phyloP scores from a whole-genome alignment of 2,329 filamentous ascomycete species.

The Penicillium sp. region DNA sequence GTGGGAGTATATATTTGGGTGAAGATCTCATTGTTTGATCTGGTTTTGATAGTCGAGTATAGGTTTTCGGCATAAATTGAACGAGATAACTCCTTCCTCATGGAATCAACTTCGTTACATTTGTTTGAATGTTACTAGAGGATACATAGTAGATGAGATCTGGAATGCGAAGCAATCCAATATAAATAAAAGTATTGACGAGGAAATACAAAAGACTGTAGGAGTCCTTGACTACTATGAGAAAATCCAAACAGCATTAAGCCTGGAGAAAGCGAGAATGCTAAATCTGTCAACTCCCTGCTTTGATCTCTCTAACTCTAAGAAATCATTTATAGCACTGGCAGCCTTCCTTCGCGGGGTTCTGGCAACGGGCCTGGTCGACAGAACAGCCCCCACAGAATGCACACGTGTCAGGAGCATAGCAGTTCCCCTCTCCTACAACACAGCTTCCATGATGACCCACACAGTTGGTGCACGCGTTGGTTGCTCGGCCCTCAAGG shows the following conservation, averaged over 20 bases:
- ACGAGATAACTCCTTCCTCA: neutral
- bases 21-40: neutral
- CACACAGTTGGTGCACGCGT: conserved; percentile 1
- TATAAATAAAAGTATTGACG: neutral
- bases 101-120: too few relatives aligned
- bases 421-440: conserved; percentile 1
- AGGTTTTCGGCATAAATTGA: too few relatives aligned
- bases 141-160: too few relatives aligned
- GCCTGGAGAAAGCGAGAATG: neutral
- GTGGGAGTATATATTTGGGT: conserved; percentile 31
- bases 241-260: too few relatives aligned
- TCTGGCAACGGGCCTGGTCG: conserved; percentile 3
- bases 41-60: neutral
- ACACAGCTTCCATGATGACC: conserved; percentile 7
- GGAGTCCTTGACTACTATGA: neutral
- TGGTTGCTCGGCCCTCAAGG: conserved; percentile 1
- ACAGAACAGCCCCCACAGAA: conserved; percentile 1
- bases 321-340: conserved; percentile 1
- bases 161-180: neutral
- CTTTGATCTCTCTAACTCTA: too few relatives aligned
- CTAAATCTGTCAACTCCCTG: neutral
- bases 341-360: conserved; percentile 1
- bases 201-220: neutral
- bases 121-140: too few relatives aligned
- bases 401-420: conserved; percentile 1